Percentiles rank a stretch among this genome's conserved stretches.
These are phyloP conservation scores for Tuber melanosporum DNA, from an alignment of 495 filamentous ascomycete species.

Conservation along the genomic window DNA sequence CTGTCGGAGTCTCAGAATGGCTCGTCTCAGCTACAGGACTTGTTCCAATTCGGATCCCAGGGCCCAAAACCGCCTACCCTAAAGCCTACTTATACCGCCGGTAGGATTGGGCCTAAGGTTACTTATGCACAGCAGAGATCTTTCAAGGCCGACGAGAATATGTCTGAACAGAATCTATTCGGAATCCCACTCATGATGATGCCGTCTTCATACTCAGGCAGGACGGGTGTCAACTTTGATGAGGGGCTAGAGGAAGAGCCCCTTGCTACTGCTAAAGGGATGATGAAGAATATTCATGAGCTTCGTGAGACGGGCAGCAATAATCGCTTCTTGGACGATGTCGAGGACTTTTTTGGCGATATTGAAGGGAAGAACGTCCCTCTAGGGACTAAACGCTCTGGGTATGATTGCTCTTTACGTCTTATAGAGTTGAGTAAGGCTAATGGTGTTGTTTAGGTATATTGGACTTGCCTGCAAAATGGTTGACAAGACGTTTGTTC, in stretches of 20 bases:
- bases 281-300: slow-evolving; percentile 81
- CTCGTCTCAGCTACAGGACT: neutral
- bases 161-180: slow-evolving; percentile 36
- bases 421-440: neutral
- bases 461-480: slow-evolving; percentile 70
- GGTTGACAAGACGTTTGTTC: slow-evolving; percentile 56
- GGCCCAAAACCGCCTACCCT: slow-evolving; percentile 47
- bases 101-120: slow-evolving; percentile 37
- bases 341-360: slow-evolving; percentile 77
- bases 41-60: slow-evolving; percentile 11
- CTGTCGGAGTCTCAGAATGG: slow-evolving; percentile 14
- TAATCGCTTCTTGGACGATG: slow-evolving; percentile 68
- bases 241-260: slow-evolving; percentile 52
- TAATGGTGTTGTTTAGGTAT: slow-evolving; percentile 40
- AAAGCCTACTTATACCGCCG: slow-evolving; percentile 47
- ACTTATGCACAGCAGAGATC: slow-evolving; percentile 41
- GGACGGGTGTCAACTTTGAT: slow-evolving; percentile 40
- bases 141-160: slow-evolving; percentile 35
- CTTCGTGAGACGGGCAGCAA: slow-evolving; percentile 79
- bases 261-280: slow-evolving; percentile 42
- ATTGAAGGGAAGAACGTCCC: slow-evolving; percentile 48
- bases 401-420: slow-evolving; percentile 23
- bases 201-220: slow-evolving; percentile 42
- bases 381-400: slow-evolving; percentile 30
- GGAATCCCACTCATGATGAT: slow-evolving; percentile 34